Evolutionary conservation across 768 basidiomycete species (phyloP), one percentile per base, ranked within the genome.

Genomic region (Sporobolomyces pararoseus): DNA sequence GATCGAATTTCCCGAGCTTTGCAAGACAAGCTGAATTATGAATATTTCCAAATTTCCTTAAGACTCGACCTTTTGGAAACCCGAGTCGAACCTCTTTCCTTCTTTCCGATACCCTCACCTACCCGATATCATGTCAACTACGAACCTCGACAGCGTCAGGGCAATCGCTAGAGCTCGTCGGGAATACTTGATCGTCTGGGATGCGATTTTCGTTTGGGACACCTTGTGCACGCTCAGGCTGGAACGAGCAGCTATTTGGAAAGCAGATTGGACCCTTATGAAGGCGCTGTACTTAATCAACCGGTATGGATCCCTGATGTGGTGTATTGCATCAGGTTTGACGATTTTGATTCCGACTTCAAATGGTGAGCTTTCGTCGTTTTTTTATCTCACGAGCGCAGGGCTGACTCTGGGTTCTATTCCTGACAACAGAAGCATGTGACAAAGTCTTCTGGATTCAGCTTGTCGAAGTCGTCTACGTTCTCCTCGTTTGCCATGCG

Each of bases 391-490:
- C n/a, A n/a, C n/a, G n/a, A n/a, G n/a, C n/a, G n/a, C n/a, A n/a
- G n/a, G n/a, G n/a, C n/a, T n/a, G n/a, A n/a, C n/a, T n/a, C n/a
- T n/a, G n/a, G n/a, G n/a, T n/a, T n/a, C n/a, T n/a, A n/a, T 16
- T 19, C 51, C 19, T 55, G 31, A 34, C 14, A 23, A 55, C 31
- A 55, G 53, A 14, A 6, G 31, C 53, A 7, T 55, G 53, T 34
- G 7, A 21, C 7, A 32, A 21, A 35, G 53, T 55, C 19, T 55
- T 32, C 31, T 55, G 53, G 53, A 55, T 55, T 34, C 53, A 55
- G 32, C 53, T 55, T 34, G 32, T 55, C 53, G 53, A 55, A 23
- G 19, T 55, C 53, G 53, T 55, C 29, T 55, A 55, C 53, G 53
- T 55, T 4, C 29, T 35, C 7, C 23, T 55, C 7, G 23, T 35